Evolutionary conservation across 2,329 filamentous ascomycete genomes (phyloP).

Genomic region (Cladosporium sp.): DNA sequence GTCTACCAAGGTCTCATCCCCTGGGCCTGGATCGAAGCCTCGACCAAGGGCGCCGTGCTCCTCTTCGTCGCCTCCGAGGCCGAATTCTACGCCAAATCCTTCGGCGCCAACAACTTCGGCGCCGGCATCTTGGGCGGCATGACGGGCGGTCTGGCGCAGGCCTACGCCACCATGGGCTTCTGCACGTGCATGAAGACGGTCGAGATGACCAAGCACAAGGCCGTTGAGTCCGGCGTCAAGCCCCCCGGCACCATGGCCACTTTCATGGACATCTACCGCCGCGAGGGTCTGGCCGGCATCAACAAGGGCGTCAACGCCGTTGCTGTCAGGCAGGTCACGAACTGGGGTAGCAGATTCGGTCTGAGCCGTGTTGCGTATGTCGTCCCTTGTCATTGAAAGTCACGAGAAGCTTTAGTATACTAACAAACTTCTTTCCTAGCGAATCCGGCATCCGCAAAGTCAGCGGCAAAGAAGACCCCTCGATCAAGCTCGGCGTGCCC

Average conservation of each 20-base stretch:
- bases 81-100: constrained; percentile 80
- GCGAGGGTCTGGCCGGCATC: constrained; percentile 91
- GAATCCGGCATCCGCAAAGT: constrained; percentile 79
- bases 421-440: constrained; percentile 18
- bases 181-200: constrained; percentile 99
- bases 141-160: constrained; percentile 91
- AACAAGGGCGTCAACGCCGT: constrained; percentile 99
- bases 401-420: no score
- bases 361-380: constrained; percentile 72
- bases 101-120: constrained; percentile 80
- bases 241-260: constrained; percentile 89
- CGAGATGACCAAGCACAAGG: constrained; percentile 98
- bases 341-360: constrained; percentile 97
- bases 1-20: constrained; percentile 99
- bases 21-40: constrained; percentile 99
- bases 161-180: constrained; percentile 99
- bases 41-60: constrained; percentile 97
- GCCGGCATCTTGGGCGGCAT: constrained; percentile 89
- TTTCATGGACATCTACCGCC: constrained; percentile 95
- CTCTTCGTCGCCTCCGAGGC: constrained; percentile 98
- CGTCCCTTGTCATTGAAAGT: no score
- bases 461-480: constrained; percentile 69
- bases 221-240: constrained; percentile 76
- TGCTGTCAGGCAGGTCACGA: constrained; percentile 97
- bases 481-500: constrained; percentile 68